Evolutionary conservation across 164 flowering plant species (phyloP).

Genomic region (Magnolia sinica): DNA sequence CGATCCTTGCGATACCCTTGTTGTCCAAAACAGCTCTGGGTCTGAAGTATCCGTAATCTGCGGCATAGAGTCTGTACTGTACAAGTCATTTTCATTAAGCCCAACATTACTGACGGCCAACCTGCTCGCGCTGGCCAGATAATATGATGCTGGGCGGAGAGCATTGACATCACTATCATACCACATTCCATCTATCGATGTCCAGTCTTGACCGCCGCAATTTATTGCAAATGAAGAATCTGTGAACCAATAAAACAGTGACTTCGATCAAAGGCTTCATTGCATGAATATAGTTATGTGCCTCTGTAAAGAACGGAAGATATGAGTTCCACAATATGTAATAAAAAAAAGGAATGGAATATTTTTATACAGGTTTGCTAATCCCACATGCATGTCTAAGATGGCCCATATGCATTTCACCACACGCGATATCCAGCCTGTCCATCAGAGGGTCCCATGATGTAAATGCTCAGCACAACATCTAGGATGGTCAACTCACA

Average conservation of each 20-base stretch:
- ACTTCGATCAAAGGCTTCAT: no score
- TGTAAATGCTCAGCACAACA: no score
- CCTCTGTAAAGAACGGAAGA: no score
- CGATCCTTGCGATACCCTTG: constrained; percentile 72
- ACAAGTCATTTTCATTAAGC: constrained; percentile 31
- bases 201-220: constrained; percentile 66
- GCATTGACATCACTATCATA: constrained; percentile 52
- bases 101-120: constrained; percentile 91
- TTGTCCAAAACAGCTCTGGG: constrained; percentile 64
- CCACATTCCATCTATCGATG: constrained; percentile 11
- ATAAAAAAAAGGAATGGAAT: no score
- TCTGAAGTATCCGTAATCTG: constrained; percentile 54
- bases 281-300: no score
- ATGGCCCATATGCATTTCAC: no score
- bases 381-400: no score
- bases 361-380: no score
- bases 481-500: no score
- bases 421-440: no score
- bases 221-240: constrained; percentile 70
- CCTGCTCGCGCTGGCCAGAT: constrained; percentile 38
- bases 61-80: constrained; percentile 20
- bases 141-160: constrained; percentile 70
- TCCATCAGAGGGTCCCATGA: no score
- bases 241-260: constrained; percentile 20
- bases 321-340: no score